Evolutionary conservation across 83 land plant genomes (phyloP).

Genomic region (Picea mariana): DNA sequence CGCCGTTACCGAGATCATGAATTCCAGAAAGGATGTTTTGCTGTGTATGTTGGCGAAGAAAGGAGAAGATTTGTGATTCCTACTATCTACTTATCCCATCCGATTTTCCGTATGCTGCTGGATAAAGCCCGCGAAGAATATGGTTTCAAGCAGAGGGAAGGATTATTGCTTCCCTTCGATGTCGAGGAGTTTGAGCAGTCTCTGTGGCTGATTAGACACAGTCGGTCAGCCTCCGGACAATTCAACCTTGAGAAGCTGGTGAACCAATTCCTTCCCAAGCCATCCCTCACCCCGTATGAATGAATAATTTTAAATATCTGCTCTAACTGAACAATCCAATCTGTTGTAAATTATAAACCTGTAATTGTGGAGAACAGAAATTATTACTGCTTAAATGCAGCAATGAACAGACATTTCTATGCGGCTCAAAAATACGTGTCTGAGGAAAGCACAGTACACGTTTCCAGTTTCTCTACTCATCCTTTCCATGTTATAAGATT

Average conservation of each 20-base stretch:
- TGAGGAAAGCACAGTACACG: too few species aligned
- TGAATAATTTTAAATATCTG: background rate
- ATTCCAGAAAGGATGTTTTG: constrained; percentile 10
- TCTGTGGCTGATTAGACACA: background rate
- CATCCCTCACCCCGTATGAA: background rate
- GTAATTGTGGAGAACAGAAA: too few species aligned
- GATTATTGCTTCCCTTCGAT: background rate
- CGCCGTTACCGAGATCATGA: background rate
- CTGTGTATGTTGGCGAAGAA: constrained; percentile 12
- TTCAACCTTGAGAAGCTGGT: background rate
- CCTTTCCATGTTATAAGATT: too few species aligned
- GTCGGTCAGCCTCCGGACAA: background rate
- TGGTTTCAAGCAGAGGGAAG: constrained; percentile 12
- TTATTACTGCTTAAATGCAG: too few species aligned
- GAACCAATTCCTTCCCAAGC: background rate
- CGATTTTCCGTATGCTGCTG: constrained; percentile 7
- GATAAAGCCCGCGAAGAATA: constrained; percentile 17
- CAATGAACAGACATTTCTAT: too few species aligned
- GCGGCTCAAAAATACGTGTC: too few species aligned
- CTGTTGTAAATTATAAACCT: too few species aligned
- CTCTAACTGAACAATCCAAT: too few species aligned
- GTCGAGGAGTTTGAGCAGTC: constrained; percentile 1
- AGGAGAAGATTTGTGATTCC: constrained; percentile 13
- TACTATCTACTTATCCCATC: constrained; percentile 6
- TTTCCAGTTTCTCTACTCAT: too few species aligned